Evolutionary conservation across 768 basidiomycete species (phyloP), one percentile per base, ranked within the genome.

Genomic region (Baorangia bicolor): DNA sequence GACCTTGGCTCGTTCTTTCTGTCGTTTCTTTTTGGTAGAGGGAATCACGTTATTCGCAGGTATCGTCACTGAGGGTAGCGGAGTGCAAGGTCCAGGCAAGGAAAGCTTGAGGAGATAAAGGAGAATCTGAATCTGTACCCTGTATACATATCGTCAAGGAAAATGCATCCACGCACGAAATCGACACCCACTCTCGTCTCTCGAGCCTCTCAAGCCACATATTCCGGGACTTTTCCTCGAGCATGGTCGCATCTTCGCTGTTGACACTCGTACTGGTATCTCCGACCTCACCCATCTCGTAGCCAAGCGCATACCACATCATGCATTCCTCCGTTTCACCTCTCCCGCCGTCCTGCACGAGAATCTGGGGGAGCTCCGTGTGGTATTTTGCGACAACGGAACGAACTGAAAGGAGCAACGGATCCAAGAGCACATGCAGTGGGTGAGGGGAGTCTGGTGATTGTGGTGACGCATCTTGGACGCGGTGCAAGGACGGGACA

Each of bases 71-170:
- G 70, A 65, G 9, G 68, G 68, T 0, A 75, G 72, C 4, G 65
- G 63, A 7, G 64, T 35, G 50, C 63, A 64, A 12, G 73, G 73
- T 1, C 81, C 80, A 11, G 85, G 83, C 9, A 90, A 74, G 11
- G 85, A 84, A 3, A 91, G 73, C 49, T 85, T 83, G 35, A 87
- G 75, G 56, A 87, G 68, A 60, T 89, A 82, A 1, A 93, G 74
- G 2, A 92, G 74, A 44, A 91, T 86, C 67, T 92, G 90, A 21
- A 92, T 81, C 69, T 85, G 83, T 9, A 86, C 81, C 70, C 90
- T 92, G 59, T 8, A n/a, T 23, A 18, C 25, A 12, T 28, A 38
- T 48, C 28, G 49, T 64, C 54, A 67, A 45, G 37, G 4, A 42
- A 30, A 42, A 5, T n/a, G 13, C 39, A n/a, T 25, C 31, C 25